Percentiles rank a stretch among this genome's conserved stretches.
phyloP scores from a whole-genome alignment of 1,139 yeast species.

The Waltiozyma sp. region DNA sequence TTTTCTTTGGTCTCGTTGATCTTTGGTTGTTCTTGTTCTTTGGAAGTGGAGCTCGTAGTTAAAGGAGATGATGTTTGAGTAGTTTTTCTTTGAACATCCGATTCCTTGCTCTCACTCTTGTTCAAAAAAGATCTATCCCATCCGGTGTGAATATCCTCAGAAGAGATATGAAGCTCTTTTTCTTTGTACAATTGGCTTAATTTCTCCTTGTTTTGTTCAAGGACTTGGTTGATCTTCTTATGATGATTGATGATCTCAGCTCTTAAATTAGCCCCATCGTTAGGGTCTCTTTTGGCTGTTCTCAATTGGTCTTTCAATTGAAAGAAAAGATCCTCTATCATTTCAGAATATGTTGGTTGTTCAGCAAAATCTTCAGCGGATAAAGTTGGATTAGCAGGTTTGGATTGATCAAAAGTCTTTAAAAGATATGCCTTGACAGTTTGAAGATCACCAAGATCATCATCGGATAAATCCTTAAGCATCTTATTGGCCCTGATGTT shows the following conservation, averaged over 20 bases:
- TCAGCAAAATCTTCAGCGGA: slow-evolving; percentile 40
- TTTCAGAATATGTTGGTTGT: slow-evolving; percentile 70
- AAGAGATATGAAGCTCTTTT: slow-evolving; percentile 64
- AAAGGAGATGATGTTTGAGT: slow-evolving; percentile 1
- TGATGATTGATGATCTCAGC: slow-evolving; percentile 46
- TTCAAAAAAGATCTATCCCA: slow-evolving; percentile 79
- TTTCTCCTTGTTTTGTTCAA: slow-evolving; percentile 47
- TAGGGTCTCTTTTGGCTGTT: slow-evolving; percentile 36
- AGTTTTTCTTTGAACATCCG: background rate
- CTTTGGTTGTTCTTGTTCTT: too few species aligned
- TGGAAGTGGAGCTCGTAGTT: slow-evolving; percentile 2
- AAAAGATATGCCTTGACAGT: slow-evolving; percentile 34
- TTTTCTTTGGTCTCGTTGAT: background rate
- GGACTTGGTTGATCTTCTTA: slow-evolving; percentile 54
- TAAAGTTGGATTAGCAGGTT: slow-evolving; percentile 32
- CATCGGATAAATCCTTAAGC: slow-evolving; percentile 30
- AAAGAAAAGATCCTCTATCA: slow-evolving; percentile 79
- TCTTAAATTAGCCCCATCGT: slow-evolving; percentile 32
- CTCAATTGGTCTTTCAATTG: slow-evolving; percentile 54
- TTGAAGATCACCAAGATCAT: slow-evolving; percentile 30
- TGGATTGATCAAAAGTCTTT: slow-evolving; percentile 48
- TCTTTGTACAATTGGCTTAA: slow-evolving; percentile 60
- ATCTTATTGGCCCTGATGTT: slow-evolving; percentile 63
- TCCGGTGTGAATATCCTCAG: slow-evolving; percentile 91
- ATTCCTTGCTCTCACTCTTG: slow-evolving; percentile 3